A percentile compares a stretch with the other conserved stretches of the same genome.
phyloP scores from a whole-genome alignment of 2,329 filamentous ascomycete genomes.

The Colletotrichum tabaci region DNA sequence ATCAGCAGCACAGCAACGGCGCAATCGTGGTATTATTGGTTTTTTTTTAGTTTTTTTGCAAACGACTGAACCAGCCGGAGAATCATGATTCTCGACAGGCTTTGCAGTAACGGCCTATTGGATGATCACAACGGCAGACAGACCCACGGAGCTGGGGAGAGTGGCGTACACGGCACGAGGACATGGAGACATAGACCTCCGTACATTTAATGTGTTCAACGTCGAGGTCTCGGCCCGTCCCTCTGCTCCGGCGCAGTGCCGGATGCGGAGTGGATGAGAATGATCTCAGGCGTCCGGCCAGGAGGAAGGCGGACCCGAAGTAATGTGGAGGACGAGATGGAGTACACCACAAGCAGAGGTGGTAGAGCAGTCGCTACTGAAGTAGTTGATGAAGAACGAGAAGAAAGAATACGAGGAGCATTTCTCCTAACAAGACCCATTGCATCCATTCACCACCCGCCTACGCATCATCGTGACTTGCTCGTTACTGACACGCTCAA shows the following conservation, averaged over 20 bases:
- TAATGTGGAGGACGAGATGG: constrained; percentile 35
- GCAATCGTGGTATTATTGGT: constrained; percentile 39
- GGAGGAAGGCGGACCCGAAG: constrained; percentile 33
- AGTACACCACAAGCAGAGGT: constrained; percentile 42
- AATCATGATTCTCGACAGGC: constrained; percentile 27
- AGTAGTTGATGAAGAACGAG: constrained; percentile 37
- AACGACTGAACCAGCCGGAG: constrained; percentile 37
- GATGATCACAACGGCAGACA: constrained; percentile 32
- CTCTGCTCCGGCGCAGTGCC: not conserved
- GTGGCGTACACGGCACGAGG: constrained; percentile 26
- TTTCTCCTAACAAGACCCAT: not conserved
- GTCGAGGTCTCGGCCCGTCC: constrained; percentile 1
- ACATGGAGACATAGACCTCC: constrained; percentile 37
- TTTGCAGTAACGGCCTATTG: constrained; percentile 36
- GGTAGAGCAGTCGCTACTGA: constrained; percentile 45
- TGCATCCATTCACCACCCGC: no score
- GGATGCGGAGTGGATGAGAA: not conserved
- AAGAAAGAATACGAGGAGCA: constrained; percentile 34
- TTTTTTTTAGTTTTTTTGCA: constrained; percentile 4
- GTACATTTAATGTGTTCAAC: constrained; percentile 43
- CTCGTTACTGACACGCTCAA: not conserved
- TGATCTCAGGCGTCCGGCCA: constrained; percentile 16
- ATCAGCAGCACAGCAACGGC: constrained; percentile 46
- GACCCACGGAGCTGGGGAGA: constrained; percentile 30
- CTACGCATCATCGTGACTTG: not conserved